A percentile compares a stretch with the other conserved stretches of the same genome.
phyloP scores from a whole-genome alignment of 2,329 filamentous ascomycete species.

The Microcyclosporella mali region DNA sequence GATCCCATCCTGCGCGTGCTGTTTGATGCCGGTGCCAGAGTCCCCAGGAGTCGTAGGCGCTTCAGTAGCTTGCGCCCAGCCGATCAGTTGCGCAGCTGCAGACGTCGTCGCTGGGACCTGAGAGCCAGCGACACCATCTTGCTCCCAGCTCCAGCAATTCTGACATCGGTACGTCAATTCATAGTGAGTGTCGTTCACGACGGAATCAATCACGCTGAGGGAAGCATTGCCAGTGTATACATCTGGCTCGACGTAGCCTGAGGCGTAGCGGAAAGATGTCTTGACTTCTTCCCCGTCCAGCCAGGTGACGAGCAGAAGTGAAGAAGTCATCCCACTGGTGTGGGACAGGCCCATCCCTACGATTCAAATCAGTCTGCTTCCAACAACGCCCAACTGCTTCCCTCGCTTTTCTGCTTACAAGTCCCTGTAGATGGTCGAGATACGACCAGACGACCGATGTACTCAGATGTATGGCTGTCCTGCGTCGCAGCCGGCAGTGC shows the following conservation, averaged over 20 bases:
- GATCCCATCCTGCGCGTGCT: conserved; percentile 53
- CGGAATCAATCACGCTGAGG: conserved; percentile 55
- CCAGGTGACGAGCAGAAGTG: conserved; percentile 55
- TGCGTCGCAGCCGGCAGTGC: conserved; percentile 44
- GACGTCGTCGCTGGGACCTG: conserved; percentile 32
- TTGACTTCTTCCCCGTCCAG: conserved; percentile 49
- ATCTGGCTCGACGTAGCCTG: conserved; percentile 54
- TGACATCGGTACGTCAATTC: conserved; percentile 61
- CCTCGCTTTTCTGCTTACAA: conserved; percentile 29
- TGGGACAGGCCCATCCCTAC: conserved; percentile 50
- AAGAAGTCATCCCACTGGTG: conserved; percentile 52
- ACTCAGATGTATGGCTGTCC: conserved; percentile 44
- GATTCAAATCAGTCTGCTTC: too few relatives aligned
- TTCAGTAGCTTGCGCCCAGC: conserved; percentile 26
- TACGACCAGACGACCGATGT: conserved; percentile 54
- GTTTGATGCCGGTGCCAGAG: conserved; percentile 42
- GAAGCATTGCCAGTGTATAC: conserved; percentile 57
- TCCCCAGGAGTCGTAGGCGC: conserved; percentile 27
- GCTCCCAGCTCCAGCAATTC: conserved; percentile 41
- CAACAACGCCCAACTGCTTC: too few relatives aligned
- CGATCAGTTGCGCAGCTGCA: conserved; percentile 28
- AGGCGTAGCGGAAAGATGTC: conserved; percentile 53
- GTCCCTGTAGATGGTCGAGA: conserved; percentile 40
- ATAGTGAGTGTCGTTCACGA: conserved; percentile 53
- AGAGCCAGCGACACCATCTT: conserved; percentile 35